Evolutionary conservation across 2,329 filamentous ascomycete genomes (phyloP), one percentile per base, ranked within the genome.

Genomic region (Orbilia quercus): DNA sequence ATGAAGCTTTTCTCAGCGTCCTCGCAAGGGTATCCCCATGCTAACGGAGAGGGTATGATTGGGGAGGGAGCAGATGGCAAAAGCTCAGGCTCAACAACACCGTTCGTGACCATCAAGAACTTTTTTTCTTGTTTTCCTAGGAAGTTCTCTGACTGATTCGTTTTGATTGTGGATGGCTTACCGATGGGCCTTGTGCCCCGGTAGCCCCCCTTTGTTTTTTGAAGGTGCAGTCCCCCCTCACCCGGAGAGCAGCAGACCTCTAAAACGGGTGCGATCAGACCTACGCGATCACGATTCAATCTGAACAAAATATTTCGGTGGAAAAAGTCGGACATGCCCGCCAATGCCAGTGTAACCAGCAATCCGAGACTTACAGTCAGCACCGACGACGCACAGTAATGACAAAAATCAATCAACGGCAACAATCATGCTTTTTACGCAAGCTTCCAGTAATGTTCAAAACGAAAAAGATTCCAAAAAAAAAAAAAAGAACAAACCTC

Each of bases 201-300:
- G 67, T 72, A 40, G 67, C 60, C 60, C 54, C 63, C 54, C 59
- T 63, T 44, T 45, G 57, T 59, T 55, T 44, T 65, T 65, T 72
- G 59, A 72, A 72, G 67, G 59, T 72, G 67, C 67, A 72, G 67
- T 65, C 67, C 67, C 67, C 67, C 67, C 36, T 72, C 67, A 72
- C 67, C 60, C 67, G 67, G 67, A 72, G 67, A 72, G 60, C 67
- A 58, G 47, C 67, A 65, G 67, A 65, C 67, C 67, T 72, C 67
- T 72, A 72, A 72, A 72, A 72, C 67, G 67, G 67, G 67, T 72
- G 54, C 67, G 67, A 72, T 72, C 67, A 72, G 67, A 72, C 59
- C 59, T 72, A 72, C 67, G 67, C 59, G 67, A 72, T 72, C 67
- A 54, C 67, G 67, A 59, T 72, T 72, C 67, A 72, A 72, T 54